These are phyloP conservation scores for Candida glaebosa DNA, from an alignment of 805 yeast genomes.

Conservation along the genomic window DNA sequence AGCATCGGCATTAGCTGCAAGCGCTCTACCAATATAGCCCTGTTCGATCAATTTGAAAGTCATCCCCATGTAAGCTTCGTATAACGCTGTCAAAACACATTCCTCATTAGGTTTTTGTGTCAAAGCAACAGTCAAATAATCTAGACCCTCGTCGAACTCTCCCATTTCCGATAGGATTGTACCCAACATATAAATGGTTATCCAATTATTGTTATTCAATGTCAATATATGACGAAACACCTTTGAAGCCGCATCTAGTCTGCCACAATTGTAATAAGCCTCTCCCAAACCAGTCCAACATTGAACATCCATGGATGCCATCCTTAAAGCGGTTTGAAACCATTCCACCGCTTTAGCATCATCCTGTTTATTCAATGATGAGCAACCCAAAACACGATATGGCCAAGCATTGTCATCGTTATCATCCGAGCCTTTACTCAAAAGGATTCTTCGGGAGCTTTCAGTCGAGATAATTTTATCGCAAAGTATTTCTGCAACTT, in stretches of 20 bases:
- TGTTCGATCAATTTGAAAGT: slow-evolving; percentile 48
- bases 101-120: slow-evolving; percentile 44
- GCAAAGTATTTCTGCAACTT: slow-evolving; percentile 71
- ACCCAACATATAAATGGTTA: slow-evolving; percentile 66
- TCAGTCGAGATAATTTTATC: slow-evolving; percentile 63
- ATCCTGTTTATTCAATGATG: slow-evolving; percentile 65
- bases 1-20: slow-evolving; percentile 44
- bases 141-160: slow-evolving; percentile 61
- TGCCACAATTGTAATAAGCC: slow-evolving; percentile 80
- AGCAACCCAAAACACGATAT: slow-evolving; percentile 78
- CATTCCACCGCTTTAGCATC: slow-evolving; percentile 80
- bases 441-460: slow-evolving; percentile 48
- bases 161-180: slow-evolving; percentile 59
- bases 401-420: slow-evolving; percentile 68
- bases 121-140: slow-evolving; percentile 42
- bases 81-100: slow-evolving; percentile 46
- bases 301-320: slow-evolving; percentile 61
- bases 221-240: slow-evolving; percentile 69
- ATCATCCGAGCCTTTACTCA: slow-evolving; percentile 23
- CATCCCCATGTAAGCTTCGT: slow-evolving; percentile 54
- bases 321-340: slow-evolving; percentile 81
- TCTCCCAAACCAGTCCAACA: slow-evolving; percentile 99
- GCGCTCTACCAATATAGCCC: slow-evolving; percentile 69
- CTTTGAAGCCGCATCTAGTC: slow-evolving; percentile 80
- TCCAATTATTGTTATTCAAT: slow-evolving; percentile 47